Evolutionary conservation across 164 flowering plant species (phyloP), one percentile per base, ranked within the genome.

Genomic region (Aristolochia californica): DNA sequence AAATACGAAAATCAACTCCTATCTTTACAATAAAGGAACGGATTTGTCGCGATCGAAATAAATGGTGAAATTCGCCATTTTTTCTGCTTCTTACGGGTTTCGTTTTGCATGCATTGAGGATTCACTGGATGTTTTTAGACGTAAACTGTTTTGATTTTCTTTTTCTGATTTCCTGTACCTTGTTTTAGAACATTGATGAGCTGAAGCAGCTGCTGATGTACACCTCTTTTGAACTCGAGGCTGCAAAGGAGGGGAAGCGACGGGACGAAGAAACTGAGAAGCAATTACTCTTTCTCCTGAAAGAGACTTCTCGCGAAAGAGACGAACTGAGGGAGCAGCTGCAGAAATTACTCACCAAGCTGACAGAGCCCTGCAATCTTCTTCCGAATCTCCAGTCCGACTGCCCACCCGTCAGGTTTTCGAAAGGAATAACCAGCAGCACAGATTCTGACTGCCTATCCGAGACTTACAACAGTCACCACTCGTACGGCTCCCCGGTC

Each of bases 261-360:
- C 82, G 72, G 67, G 78, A 68, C 57, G 75, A 76, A 11, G 85
- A 78, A 45, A 60, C 64, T 15, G 53, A 76, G 13, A 69, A 72
- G 50, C 74, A 75, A 8, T 43, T 84, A n/a, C 45, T 77, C 38
- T 58, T 70, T n/a, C 80, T 79, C 54, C 65, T 90, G 17, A 72
- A 76, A 44, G 16, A 56, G 16, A 78, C 84, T 7, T 65, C 53
- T 30, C 75, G 77, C 58, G 95, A 90, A 66, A 78, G 95, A 66
- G 93, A 90, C 68, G 91, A 85, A 72, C 85, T 90, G 8, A 78
- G 58, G 64, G 70, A 67, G 22, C 87, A 83, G 34, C 59, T 82
- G 47, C 83, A 83, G 8, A 76, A 67, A 4, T 40, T 80, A 13
- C 66, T 81, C 12, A 66, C 68, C 72, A 78, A 77, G 24, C 13